phyloP scores from a whole-genome alignment of 306 rosid genomes.

The Datisca glomerata region DNA sequence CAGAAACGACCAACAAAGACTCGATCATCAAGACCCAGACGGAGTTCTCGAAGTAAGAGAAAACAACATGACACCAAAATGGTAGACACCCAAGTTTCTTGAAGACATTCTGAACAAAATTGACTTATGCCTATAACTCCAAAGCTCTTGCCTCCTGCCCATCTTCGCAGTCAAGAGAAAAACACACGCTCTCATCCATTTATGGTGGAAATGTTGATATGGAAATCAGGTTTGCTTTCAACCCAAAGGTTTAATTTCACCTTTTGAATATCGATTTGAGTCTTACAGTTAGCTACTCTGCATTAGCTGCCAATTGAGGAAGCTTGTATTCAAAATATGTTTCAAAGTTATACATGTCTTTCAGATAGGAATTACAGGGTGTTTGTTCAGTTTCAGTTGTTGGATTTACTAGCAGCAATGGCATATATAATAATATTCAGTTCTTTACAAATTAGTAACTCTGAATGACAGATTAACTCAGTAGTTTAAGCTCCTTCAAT shows the following conservation, averaged over 20 bases:
- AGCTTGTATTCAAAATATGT: constrained; percentile 8
- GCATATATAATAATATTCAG: too few species aligned
- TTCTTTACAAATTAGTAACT: too few species aligned
- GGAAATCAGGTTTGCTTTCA: constrained; percentile 11
- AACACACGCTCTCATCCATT: too few species aligned
- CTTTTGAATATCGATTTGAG: neutral
- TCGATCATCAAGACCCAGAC: constrained; percentile 48
- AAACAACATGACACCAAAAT: constrained; percentile 67
- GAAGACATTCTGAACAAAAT: constrained; percentile 42
- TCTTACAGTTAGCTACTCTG: neutral
- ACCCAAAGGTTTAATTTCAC: neutral
- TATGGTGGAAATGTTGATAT: constrained; percentile 3
- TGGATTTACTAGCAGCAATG: too few species aligned
- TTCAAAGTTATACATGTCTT: constrained; percentile 1
- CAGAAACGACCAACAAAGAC: constrained; percentile 50
- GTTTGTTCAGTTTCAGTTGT: too few species aligned
- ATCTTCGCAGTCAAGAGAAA: neutral
- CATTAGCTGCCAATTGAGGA: constrained; percentile 1
- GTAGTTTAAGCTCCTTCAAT: too few species aligned
- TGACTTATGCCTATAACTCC: constrained; percentile 20
- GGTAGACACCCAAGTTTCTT: constrained; percentile 39
- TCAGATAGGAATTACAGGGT: constrained; percentile 4
- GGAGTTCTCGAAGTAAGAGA: constrained; percentile 63
- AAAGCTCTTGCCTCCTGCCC: constrained; percentile 4
- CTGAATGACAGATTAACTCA: too few species aligned